A percentile compares a stretch with the other conserved stretches of the same genome.
phyloP scores from a whole-genome alignment of 306 rosid species.

The Prinsepia uniflora region DNA sequence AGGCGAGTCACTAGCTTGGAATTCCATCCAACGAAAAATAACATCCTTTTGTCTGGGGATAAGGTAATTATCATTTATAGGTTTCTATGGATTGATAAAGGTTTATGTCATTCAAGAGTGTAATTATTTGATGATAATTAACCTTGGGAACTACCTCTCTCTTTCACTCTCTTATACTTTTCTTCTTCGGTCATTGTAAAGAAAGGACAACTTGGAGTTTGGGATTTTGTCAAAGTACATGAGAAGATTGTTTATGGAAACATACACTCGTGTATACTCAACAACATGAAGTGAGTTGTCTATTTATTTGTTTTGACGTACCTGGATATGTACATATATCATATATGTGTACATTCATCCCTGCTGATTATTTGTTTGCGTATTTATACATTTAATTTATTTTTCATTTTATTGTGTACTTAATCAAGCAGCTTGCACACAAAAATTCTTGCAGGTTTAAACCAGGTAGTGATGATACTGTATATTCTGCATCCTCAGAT shows the following conservation, averaged over 20 bases:
- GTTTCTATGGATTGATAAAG: slow-evolving; percentile 1
- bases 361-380: neutral
- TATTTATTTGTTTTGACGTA: neutral
- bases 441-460: slow-evolving; percentile 53
- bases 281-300: slow-evolving; percentile 72
- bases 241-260: slow-evolving; percentile 79
- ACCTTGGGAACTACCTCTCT: slow-evolving; percentile 17
- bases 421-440: slow-evolving; percentile 12
- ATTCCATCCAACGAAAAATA: slow-evolving; percentile 89
- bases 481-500: slow-evolving; percentile 89
- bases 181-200: slow-evolving; percentile 31
- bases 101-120: slow-evolving; percentile 5
- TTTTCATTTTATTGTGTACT: neutral
- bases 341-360: neutral
- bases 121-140: slow-evolving; percentile 11
- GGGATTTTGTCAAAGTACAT: slow-evolving; percentile 78
- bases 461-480: slow-evolving; percentile 62
- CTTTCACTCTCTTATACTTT: neutral
- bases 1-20: slow-evolving; percentile 84
- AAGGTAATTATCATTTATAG: slow-evolving; percentile 47
- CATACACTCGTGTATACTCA: slow-evolving; percentile 75
- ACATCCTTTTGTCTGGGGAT: slow-evolving; percentile 86
- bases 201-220: slow-evolving; percentile 98
- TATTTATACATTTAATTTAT: neutral
- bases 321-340: slow-evolving; percentile 5